A percentile compares a stretch with the other conserved stretches of the same genome.
Evolutionary conservation across 495 filamentous ascomycete species (phyloP).

Genomic region (Terfezia claveryi): DNA sequence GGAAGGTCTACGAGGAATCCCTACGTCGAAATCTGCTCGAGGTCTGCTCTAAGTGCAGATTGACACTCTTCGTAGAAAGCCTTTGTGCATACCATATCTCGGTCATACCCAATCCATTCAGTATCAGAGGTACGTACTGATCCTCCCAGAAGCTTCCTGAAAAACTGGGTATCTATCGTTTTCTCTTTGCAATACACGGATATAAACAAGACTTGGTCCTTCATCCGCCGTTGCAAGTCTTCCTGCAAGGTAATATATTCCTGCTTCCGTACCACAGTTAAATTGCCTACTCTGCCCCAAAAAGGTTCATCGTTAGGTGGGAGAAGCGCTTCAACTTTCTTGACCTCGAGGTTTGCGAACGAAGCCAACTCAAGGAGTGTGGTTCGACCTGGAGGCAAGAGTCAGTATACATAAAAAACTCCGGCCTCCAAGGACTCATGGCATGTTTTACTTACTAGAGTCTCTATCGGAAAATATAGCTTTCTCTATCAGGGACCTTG

Average conservation of each 20-base stretch:
- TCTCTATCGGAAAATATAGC: conserved; percentile 1
- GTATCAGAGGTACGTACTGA: neutral
- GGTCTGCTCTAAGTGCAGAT: neutral
- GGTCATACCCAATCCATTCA: neutral
- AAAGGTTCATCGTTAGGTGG: conserved; percentile 5
- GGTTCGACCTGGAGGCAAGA: conserved; percentile 3
- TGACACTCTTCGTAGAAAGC: neutral
- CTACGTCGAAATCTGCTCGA: neutral
- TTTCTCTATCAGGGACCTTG: conserved; percentile 1
- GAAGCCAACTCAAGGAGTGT: conserved; percentile 12
- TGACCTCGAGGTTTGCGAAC: conserved; percentile 11
- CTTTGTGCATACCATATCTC: neutral
- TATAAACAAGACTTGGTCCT: conserved; percentile 7
- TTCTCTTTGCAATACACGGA: conserved; percentile 9
- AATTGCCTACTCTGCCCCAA: conserved; percentile 15
- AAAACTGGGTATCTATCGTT: conserved; percentile 11
- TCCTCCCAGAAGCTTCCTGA: conserved; percentile 8
- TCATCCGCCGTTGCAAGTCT: conserved; percentile 5
- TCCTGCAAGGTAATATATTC: conserved; percentile 1
- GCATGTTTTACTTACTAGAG: neutral
- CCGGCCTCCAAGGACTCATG: too few relatives aligned
- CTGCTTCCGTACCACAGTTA: conserved; percentile 9
- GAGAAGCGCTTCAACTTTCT: conserved; percentile 9
- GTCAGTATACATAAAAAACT: too few relatives aligned
- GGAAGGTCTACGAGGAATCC: too few relatives aligned